Percentiles rank a stretch among this genome's conserved stretches.
phyloP scores from a whole-genome alignment of 1,284 basidiomycete genomes.

The Gymnopus androsaceus region DNA sequence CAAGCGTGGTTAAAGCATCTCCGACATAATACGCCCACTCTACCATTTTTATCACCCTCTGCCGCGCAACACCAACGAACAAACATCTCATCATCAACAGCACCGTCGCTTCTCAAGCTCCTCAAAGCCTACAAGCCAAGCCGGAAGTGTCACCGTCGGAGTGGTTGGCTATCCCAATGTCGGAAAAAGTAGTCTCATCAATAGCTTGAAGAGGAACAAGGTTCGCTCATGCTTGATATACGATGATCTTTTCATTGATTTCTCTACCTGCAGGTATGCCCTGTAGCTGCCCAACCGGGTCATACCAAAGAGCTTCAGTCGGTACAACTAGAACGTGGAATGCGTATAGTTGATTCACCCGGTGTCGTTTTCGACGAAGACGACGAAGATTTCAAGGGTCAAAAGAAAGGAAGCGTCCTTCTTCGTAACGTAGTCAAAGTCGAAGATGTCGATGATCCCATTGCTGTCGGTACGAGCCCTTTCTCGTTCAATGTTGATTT shows the following conservation, averaged over 20 bases:
- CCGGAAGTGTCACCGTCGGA: conserved; percentile 83
- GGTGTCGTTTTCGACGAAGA: conserved; percentile 92
- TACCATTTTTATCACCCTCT: conserved; percentile 91
- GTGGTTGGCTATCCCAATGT: conserved; percentile 98
- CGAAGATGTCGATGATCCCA: conserved; percentile 90
- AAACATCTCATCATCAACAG: conserved; percentile 76
- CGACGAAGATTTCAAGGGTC: conserved; percentile 49
- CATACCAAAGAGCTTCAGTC: conserved; percentile 96
- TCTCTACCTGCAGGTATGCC: conserved; percentile 64
- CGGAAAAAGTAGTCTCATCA: conserved; percentile 95
- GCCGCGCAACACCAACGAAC: conserved; percentile 83
- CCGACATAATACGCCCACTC: conserved; percentile 88
- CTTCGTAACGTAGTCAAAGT: conserved; percentile 93
- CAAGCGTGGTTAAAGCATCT: conserved; percentile 90
- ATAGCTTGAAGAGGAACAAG: conserved; percentile 88
- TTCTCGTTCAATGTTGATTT: too few species aligned
- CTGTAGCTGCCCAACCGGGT: conserved; percentile 93
- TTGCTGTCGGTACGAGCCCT: conserved; percentile 73
- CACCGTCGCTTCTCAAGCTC: conserved; percentile 82
- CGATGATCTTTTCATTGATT: conserved; percentile 39
- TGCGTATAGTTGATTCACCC: conserved; percentile 85
- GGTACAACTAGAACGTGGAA: conserved; percentile 88
- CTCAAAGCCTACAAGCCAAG: conserved; percentile 89
- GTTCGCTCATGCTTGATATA: conserved; percentile 49
- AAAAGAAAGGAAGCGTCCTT: conserved; percentile 68